A percentile compares a stretch with the other conserved stretches of the same genome.
These are phyloP conservation scores for Cystofilobasidium bisporidii DNA, from an alignment of 768 basidiomycete species.

Conservation along the genomic window DNA sequence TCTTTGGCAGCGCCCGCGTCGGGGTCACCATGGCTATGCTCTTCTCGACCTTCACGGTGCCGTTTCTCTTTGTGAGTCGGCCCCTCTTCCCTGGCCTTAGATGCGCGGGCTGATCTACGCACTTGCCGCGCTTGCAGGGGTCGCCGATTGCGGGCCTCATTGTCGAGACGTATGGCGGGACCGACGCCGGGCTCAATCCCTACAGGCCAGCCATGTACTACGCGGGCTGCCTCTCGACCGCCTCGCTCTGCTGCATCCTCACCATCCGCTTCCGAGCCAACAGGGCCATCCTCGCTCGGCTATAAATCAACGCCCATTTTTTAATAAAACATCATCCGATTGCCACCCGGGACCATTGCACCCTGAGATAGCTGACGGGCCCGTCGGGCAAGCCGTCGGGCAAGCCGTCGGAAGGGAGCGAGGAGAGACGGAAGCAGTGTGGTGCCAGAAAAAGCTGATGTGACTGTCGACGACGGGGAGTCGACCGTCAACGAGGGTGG, in stretches of 20 bases:
- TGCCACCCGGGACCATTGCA: too few species aligned
- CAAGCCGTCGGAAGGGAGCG: too few species aligned
- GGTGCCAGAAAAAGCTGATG: too few species aligned
- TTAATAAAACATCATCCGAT: too few species aligned
- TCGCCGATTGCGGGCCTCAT: conserved; percentile 1
- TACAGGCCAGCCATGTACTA: conserved; percentile 3
- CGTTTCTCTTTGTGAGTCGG: neutral
- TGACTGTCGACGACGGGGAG: too few species aligned
- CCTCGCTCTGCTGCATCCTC: neutral
- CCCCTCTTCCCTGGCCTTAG: neutral
- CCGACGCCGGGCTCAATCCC: neutral
- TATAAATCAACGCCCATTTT: too few species aligned
- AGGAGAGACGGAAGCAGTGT: too few species aligned
- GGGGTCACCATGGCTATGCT: conserved; percentile 2
- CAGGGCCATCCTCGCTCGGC: neutral
- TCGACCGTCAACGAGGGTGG: too few species aligned
- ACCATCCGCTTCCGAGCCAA: neutral
- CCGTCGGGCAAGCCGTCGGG: too few species aligned
- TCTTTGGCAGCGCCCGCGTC: neutral
- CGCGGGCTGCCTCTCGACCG: neutral
- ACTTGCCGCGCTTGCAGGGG: neutral
- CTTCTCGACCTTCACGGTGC: neutral
- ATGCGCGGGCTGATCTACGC: too few species aligned
- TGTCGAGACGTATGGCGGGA: neutral
- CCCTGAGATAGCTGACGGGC: too few species aligned